These are phyloP conservation scores for Melaleuca quinquenervia DNA, from an alignment of 345 rosid species.

Conservation along the genomic window DNA sequence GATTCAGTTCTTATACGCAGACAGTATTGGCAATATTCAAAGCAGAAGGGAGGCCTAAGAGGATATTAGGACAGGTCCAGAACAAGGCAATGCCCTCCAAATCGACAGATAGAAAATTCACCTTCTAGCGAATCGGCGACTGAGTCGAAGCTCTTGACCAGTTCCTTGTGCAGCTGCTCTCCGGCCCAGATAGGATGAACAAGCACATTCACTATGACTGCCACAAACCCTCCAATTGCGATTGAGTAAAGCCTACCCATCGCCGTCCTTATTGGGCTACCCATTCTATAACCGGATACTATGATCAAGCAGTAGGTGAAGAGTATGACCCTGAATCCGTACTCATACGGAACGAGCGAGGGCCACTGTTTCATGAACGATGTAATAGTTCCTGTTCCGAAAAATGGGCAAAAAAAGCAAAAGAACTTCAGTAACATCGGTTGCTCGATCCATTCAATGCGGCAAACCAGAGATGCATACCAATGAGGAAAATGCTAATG, in stretches of 20 bases:
- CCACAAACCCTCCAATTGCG: slow-evolving; percentile 55
- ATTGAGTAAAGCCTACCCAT: slow-evolving; percentile 60
- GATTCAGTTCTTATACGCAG: neutral
- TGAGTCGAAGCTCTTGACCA: slow-evolving; percentile 32
- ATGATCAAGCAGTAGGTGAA: slow-evolving; percentile 61
- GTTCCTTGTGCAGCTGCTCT: slow-evolving; percentile 45
- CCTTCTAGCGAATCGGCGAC: slow-evolving; percentile 64
- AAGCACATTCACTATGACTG: slow-evolving; percentile 49
- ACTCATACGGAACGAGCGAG: slow-evolving; percentile 49
- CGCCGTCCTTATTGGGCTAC: slow-evolving; percentile 44
- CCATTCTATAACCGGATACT: slow-evolving; percentile 52
- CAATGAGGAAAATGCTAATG: slow-evolving; percentile 47
- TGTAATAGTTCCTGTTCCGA: slow-evolving; percentile 35
- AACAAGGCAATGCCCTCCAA: neutral
- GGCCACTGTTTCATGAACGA: slow-evolving; percentile 66
- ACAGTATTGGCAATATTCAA: neutral
- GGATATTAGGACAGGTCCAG: neutral
- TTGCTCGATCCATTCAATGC: neutral
- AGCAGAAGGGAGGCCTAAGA: neutral
- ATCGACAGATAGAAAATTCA: neutral
- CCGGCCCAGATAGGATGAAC: slow-evolving; percentile 60
- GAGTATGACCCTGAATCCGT: slow-evolving; percentile 50
- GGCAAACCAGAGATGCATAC: slow-evolving; percentile 10
- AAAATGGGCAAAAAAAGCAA: neutral
- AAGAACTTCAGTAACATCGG: neutral